Base-by-base conservation (phyloP, 805 yeast species). In the Komagataella populi region DNA sequence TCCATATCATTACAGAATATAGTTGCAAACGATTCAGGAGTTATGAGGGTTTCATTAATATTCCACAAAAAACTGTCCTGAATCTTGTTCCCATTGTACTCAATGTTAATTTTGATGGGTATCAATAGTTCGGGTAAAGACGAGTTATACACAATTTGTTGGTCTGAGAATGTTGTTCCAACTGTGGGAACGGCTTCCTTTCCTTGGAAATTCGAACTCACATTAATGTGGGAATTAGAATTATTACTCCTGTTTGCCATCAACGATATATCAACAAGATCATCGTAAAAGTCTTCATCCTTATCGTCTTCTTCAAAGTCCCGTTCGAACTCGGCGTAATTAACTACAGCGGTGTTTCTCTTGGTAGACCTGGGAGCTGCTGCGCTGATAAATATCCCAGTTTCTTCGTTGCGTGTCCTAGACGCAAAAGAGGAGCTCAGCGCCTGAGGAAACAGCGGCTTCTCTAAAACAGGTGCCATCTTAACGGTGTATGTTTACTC, bases 1-100 rank as follows among this genome's bases (percentile, higher is more conserved):
- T 89, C 96, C 56, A 93, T 71, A 58, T 93, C 99, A 51, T 79
- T 77, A 59, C 95, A 83, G 59, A 90, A 77, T 23, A 87, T 77
- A 12, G 77, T 70, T 0, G 96, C 91, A 68, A 81, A 76, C 52
- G 81, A 78, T 54, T 81, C 86, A 1, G 95, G 95, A 2, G 87
- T 78, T 22, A 84, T 67, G 22, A 81, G 70, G 4, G 74, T 64
- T 57, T 84, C 90, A 58, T 79, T 74, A 36, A 80, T 55, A 59
- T 85, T 84, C 93, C 93, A 85, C 74, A 85, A 69, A 57, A 85
- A 78, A 53, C 78, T 76, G 60, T 85, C 95, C 16, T 76, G 77
- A 20, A 86, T 70, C 43, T 64, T 59, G 2, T 73, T 72, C 24
- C 75, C 74, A 50, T 78, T 80, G 54, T 76, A 71, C 53, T 84